Base-by-base conservation (phyloP, 257 asterid species). In the Petunia secreta region DNA sequence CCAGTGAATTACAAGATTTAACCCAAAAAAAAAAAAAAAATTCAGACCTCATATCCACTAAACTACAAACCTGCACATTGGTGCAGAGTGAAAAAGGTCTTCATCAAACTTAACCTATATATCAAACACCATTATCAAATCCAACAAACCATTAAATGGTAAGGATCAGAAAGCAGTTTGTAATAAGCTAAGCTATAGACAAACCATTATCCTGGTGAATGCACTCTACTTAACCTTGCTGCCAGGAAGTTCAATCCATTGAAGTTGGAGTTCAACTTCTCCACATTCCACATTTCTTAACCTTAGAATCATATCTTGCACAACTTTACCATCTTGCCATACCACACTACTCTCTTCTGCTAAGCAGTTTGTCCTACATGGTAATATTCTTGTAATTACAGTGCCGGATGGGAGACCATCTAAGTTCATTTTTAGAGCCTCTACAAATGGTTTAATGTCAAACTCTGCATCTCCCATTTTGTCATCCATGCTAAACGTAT, bases 391-490 rank as follows among this genome's bases (percentile, higher is more conserved):
- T 16, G 86, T 64, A 54, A 88, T 53, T 63, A 83, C 84, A 52
- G 91, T 88, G 57, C 85, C 87, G 43, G 83, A 80, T 54, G 91
- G 90, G 54, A 86, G 87, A 41, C 82, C 85, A 3, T 54, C 62
- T 59, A 83, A 41, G 13, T 80, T 80, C 86, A 86, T 88, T 69
- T 68, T 88, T 80, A 88, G 14, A 5, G 83, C 86, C 25, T 88
- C 91, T 60, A 86, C 46, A 67, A 81, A 88, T 43, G 85, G 6
- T 48, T 66, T 88, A 40, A 88, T 86, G 63, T 86, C 84, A n/a
- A 88, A 81, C 44, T 86, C 85, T 58, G 91, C 88, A 14, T 88
- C 90, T 85, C 91, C 91, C 91, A 88, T 88, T 75, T 85, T 88
- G 75, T 88, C 91, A 59, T 88, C 90, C 87, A 59, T 80, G 83